These are phyloP conservation scores for Salix koriyanagi DNA, from an alignment of 345 rosid genomes.

Conservation along the genomic window DNA sequence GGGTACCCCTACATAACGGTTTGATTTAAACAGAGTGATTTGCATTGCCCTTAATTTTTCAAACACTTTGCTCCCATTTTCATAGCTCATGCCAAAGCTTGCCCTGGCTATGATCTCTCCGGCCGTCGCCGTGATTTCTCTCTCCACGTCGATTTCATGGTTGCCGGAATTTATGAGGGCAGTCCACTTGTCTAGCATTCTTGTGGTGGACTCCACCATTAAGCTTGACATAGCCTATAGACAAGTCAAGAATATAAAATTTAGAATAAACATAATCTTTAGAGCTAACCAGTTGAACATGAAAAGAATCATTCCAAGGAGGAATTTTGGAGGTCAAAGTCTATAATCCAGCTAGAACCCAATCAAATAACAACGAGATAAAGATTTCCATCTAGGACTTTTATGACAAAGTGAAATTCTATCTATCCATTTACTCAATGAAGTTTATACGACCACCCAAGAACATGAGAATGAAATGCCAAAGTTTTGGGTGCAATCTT, in stretches of 20 bases:
- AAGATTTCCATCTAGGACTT: background rate
- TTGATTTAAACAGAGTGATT: constrained; percentile 59
- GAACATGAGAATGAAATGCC: background rate
- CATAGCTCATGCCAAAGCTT: constrained; percentile 69
- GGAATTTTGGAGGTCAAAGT: background rate
- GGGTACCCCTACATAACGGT: constrained; percentile 85
- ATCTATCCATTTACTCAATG: background rate
- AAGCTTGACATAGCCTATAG: constrained; percentile 63
- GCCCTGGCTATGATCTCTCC: constrained; percentile 87
- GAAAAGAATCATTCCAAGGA: background rate
- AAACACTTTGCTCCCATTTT: constrained; percentile 49
- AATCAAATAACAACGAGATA: background rate
- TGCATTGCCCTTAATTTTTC: constrained; percentile 76
- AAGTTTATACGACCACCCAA: background rate
- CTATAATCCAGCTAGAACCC: background rate
- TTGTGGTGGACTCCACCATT: constrained; percentile 75
- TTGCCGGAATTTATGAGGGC: constrained; percentile 41
- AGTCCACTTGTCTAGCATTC: constrained; percentile 72
- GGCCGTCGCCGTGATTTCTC: constrained; percentile 56
- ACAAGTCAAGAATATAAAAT: background rate
- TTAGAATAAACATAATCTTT: background rate
- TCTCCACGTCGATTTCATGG: constrained; percentile 61
- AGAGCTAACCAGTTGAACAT: background rate
- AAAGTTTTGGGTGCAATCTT: background rate
- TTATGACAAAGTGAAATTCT: background rate